Percentiles rank a stretch among this genome's conserved stretches.
phyloP scores from a whole-genome alignment of 1,284 basidiomycete genomes.

The Mycosarcoma mackinlayi region DNA sequence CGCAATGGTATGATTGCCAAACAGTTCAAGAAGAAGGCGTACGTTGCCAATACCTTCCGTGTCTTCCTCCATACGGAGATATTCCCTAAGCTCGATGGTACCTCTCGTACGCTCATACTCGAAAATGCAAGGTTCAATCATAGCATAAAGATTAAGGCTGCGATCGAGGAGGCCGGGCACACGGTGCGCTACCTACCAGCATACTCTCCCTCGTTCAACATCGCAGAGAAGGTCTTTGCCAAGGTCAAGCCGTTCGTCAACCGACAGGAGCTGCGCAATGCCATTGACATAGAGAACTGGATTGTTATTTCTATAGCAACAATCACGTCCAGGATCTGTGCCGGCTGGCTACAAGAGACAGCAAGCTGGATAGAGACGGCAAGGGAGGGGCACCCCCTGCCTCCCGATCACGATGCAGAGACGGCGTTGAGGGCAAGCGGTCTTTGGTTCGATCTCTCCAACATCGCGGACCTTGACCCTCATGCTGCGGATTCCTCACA shows the following conservation, averaged over 20 bases:
- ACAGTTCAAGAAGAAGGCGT: not conserved
- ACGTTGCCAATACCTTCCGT: not conserved
- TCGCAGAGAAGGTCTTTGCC: not conserved
- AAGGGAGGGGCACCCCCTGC: not conserved
- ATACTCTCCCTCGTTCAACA: not conserved
- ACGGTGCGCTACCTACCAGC: not conserved
- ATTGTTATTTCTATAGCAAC: not conserved
- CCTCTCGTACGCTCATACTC: not conserved
- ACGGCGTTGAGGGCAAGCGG: too few relatives aligned
- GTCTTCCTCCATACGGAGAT: not conserved
- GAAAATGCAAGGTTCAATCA: not conserved
- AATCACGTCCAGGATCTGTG: not conserved
- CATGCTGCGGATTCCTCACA: too few relatives aligned
- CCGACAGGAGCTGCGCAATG: not conserved
- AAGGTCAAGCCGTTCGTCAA: constrained; percentile 1
- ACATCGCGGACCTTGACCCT: too few relatives aligned
- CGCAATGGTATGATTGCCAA: not conserved
- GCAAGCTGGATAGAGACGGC: not conserved
- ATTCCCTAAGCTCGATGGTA: not conserved
- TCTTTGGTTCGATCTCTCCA: too few relatives aligned
- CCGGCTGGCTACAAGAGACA: not conserved
- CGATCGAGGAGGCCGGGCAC: not conserved
- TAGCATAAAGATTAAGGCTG: not conserved
- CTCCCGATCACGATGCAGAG: not conserved
- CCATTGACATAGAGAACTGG: not conserved